A percentile compares a stretch with the other conserved stretches of the same genome.
phyloP scores from a whole-genome alignment of 2,329 filamentous ascomycete genomes.

The Fusarium temperatum region DNA sequence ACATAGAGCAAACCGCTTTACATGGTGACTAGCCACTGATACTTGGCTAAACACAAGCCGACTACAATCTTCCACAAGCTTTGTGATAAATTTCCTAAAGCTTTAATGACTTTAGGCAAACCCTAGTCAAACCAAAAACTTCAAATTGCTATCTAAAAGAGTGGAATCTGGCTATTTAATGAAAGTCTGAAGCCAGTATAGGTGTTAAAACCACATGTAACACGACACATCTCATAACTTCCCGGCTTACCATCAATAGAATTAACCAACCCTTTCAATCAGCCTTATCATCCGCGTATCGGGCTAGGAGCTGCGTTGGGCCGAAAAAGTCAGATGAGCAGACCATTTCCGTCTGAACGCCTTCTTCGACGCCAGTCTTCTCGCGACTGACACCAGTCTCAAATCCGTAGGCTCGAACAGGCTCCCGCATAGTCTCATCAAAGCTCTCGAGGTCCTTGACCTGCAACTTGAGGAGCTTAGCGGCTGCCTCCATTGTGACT shows the following conservation, averaged over 20 bases:
- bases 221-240: background rate
- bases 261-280: too few species aligned
- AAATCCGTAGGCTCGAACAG: background rate
- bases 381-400: rapidly evolving
- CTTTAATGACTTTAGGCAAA: rapidly evolving
- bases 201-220: rapidly evolving
- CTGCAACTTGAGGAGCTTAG: background rate
- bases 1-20: too few species aligned
- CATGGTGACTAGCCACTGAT: too few species aligned
- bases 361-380: background rate
- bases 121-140: background rate
- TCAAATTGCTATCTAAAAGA: background rate
- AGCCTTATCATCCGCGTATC: background rate
- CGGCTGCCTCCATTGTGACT: rapidly evolving
- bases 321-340: too few species aligned
- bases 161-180: background rate
- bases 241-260: too few species aligned
- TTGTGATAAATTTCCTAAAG: too few species aligned
- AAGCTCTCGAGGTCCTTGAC: background rate
- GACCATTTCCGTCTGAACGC: too few species aligned
- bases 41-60: too few species aligned
- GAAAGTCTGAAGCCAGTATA: background rate
- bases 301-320: too few species aligned
- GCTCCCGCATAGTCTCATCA: background rate
- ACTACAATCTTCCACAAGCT: too few species aligned